Conservation (phyloP, 1,139 yeast species). For the Pichia terricola region DNA sequence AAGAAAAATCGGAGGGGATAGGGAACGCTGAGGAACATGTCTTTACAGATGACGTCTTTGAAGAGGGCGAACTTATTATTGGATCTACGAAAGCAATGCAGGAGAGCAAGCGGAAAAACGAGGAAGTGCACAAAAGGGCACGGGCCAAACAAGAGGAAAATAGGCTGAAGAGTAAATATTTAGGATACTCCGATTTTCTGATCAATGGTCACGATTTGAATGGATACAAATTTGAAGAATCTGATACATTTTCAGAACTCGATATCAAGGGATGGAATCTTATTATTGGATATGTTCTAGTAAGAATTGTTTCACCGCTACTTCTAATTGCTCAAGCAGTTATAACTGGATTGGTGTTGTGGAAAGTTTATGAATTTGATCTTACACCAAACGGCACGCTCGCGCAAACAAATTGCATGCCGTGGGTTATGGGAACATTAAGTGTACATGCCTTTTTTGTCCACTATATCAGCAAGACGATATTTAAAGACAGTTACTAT, state of each 20-base stretch:
- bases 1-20: neutral
- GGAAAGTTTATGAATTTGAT: conserved; percentile 15
- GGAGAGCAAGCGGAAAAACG: neutral
- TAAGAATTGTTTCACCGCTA: conserved; percentile 19
- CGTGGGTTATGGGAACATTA: conserved; percentile 14
- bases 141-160: neutral
- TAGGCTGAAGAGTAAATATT: conserved; percentile 1
- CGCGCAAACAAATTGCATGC: conserved; percentile 8
- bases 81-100: conserved; percentile 2
- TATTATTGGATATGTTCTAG: conserved; percentile 18
- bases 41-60: neutral
- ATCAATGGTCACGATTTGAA: conserved; percentile 7
- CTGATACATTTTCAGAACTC: conserved; percentile 3
- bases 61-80: conserved; percentile 3
- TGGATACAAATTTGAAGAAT: conserved; percentile 2
- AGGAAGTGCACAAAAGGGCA: neutral
- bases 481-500: conserved; percentile 18
- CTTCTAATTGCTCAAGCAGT: conserved; percentile 18
- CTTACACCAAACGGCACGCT: conserved; percentile 12
- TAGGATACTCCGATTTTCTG: conserved; percentile 8
- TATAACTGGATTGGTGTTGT: conserved; percentile 12
- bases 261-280: conserved; percentile 12
- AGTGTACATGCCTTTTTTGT: conserved; percentile 15
- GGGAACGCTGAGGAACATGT: neutral
- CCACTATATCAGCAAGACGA: conserved; percentile 18